Base-by-base conservation (phyloP, 177 flowering plant genomes). In the Vitis hybrid region DNA sequence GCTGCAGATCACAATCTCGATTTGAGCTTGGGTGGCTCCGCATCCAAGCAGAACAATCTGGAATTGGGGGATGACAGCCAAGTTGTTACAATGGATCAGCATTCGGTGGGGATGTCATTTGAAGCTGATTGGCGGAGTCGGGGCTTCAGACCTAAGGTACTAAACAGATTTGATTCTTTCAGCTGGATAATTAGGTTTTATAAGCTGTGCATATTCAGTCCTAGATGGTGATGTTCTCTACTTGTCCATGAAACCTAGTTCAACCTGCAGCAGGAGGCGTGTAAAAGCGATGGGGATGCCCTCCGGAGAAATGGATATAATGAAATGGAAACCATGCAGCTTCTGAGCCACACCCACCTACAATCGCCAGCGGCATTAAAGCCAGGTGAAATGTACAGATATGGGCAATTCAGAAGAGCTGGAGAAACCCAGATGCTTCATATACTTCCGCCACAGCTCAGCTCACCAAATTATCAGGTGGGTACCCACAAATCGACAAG, bases 1-100 rank as follows among this genome's bases (percentile, higher is more conserved):
- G 78, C 67, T 69, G 69, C 75, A 8, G 91, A 83, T 55, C 96
- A 95, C 68, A 91, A 87, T 78, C 89, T 95, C 21, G 96, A 95
- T 74, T 77, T 95, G 83, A 89, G 97, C 74, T 81, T 94, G 72
- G 98, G 98, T 11, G 82, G 69, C 74, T 86, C 91, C n/a, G 68
- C 78, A 11, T 78, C 90, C 2, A 84, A 78, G 71, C 74, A 74
- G 5, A 79, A 65, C 62, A 73, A 60, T 68, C 32, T 55, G 13
- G 83, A 82, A 49, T 32, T 66, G 15, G 78, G 57, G 21, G 77
- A 73, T 11, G 77, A 73, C 2, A 40, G 57, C 60, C 77, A 15
- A 6, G 64, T 68, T 65, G 54, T 12, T 49, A 40, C 4, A 1
- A 27, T 52, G 3, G 76, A 75, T 52, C 80, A 71, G 27, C 80